Base-by-base conservation (phyloP, 169 alveolate species). In the Plasmodium vinckei region DNA sequence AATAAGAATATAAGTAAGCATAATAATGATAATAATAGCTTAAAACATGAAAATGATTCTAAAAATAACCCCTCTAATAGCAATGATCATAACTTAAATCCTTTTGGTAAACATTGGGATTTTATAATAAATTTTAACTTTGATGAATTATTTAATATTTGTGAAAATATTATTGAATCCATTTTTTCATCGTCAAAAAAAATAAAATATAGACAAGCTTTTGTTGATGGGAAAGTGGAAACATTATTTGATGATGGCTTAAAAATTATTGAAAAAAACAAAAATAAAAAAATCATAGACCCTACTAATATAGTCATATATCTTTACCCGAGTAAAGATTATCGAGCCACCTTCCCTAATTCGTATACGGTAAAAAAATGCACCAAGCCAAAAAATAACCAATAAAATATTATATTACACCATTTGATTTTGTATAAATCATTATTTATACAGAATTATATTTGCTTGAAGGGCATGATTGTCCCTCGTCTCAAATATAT, bases 131-230 rank as follows among this genome's bases (percentile, higher is more conserved):
- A 86, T 46, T 86, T 86, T 72, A 71, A 86, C 54, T 86, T 86
- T 59, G 91, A 86, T 25, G 87, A 86, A 70, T 49, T 86, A 59
- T 86, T 86, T 71, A 71, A 86, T 56, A 59, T 9, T 21, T 86
- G 91, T 59, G 91, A 86, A 86, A 47, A 86, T 69, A 75, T 86
- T 27, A 86, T 86, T n/a, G 61, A 86, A 86, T 86, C 91, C 5
- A 47, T 71, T 15, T 86, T 86, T 42, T 69, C 91, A 2, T 53
- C 87, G 13, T 69, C 91, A 6, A 68, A 86, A 65, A 86, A 64
- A 72, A 69, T 86, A 73, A 86, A 86, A 70, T 86, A 86, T 86
- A 86, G 87, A 69, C 87, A 86, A 42, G 91, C 91, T 5, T 86
- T 86, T 65, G 56, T 86, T 19, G 91, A 86, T 59, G 91, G 91